Evolutionary conservation across 1,284 basidiomycete species (phyloP).

Genomic region (Cryptococcus maquisensis): DNA sequence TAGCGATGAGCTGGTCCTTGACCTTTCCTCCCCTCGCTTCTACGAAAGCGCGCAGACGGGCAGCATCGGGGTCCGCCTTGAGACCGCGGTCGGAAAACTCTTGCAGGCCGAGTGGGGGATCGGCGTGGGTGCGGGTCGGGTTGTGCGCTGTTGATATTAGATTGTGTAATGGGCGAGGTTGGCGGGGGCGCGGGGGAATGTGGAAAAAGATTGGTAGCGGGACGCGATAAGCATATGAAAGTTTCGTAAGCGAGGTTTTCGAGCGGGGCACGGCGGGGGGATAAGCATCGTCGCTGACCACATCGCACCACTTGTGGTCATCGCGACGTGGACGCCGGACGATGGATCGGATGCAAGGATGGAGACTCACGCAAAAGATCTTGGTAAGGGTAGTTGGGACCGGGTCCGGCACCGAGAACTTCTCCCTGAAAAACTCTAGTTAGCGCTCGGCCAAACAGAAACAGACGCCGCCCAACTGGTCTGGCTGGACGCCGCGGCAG

Average conservation of each 20-base stretch:
- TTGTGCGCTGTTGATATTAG: conserved; percentile 26
- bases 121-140: conserved; percentile 29
- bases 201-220: neutral
- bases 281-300: too few relatives aligned
- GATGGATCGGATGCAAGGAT: too few relatives aligned
- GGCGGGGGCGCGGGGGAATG: neutral
- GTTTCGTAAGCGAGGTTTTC: neutral
- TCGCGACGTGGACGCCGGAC: too few relatives aligned
- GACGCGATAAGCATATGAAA: neutral
- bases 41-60: conserved; percentile 37
- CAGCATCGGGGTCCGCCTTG: conserved; percentile 45
- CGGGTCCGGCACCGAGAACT: conserved; percentile 30
- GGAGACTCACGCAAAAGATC: conserved; percentile 35
- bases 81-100: conserved; percentile 62
- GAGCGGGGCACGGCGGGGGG: too few relatives aligned
- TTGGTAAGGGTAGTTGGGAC: conserved; percentile 28
- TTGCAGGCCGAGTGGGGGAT: conserved; percentile 53
- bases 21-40: conserved; percentile 45
- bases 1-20: conserved; percentile 46
- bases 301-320: too few relatives aligned
- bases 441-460: neutral
- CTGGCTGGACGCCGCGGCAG: too few relatives aligned
- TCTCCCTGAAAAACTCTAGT: conserved; percentile 25
- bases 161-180: too few relatives aligned
- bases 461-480: too few relatives aligned